A percentile compares a stretch with the other conserved stretches of the same genome.
Evolutionary conservation across 805 yeast species (phyloP).

Genomic region (Candida namnaoensis): DNA sequence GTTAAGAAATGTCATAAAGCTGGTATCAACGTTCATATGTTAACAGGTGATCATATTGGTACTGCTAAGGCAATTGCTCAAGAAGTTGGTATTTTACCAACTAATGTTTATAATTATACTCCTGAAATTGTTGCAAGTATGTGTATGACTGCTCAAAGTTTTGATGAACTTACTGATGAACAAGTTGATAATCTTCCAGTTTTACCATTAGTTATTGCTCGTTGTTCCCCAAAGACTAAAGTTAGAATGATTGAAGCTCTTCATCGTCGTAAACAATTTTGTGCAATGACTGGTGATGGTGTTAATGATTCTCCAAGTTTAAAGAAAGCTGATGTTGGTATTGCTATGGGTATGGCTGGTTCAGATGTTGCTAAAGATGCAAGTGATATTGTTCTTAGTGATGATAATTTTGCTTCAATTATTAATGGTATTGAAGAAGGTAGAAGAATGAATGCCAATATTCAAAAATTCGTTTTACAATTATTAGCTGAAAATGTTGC

Average conservation of each 20-base stretch:
- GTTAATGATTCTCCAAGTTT: slow-evolving; percentile 76
- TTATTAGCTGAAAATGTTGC: slow-evolving; percentile 66
- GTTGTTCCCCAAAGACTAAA: slow-evolving; percentile 79
- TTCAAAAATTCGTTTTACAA: slow-evolving; percentile 71
- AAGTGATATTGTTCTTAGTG: slow-evolving; percentile 66
- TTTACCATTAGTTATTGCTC: slow-evolving; percentile 68
- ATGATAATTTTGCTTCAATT: slow-evolving; percentile 74
- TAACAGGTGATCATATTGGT: slow-evolving; percentile 75
- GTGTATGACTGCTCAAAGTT: slow-evolving; percentile 72
- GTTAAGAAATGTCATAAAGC: slow-evolving; percentile 64
- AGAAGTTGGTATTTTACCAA: slow-evolving; percentile 71
- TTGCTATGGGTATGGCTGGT: slow-evolving; percentile 78
- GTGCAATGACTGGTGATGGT: slow-evolving; percentile 84
- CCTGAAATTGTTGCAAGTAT: slow-evolving; percentile 49
- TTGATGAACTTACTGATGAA: slow-evolving; percentile 53
- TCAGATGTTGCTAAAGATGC: slow-evolving; percentile 85
- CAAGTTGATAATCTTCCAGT: slow-evolving; percentile 58
- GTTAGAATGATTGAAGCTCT: slow-evolving; percentile 75
- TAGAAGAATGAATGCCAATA: slow-evolving; percentile 68
- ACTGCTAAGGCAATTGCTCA: slow-evolving; percentile 76
- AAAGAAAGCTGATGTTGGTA: slow-evolving; percentile 73
- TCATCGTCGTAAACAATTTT: slow-evolving; percentile 51
- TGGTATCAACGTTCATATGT: slow-evolving; percentile 74
- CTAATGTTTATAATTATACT: slow-evolving; percentile 45
- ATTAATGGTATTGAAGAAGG: slow-evolving; percentile 76